Evolutionary conservation across 768 basidiomycete genomes (phyloP), one percentile per base, ranked within the genome.

Genomic region (Tubosaeta brunneosetosa): DNA sequence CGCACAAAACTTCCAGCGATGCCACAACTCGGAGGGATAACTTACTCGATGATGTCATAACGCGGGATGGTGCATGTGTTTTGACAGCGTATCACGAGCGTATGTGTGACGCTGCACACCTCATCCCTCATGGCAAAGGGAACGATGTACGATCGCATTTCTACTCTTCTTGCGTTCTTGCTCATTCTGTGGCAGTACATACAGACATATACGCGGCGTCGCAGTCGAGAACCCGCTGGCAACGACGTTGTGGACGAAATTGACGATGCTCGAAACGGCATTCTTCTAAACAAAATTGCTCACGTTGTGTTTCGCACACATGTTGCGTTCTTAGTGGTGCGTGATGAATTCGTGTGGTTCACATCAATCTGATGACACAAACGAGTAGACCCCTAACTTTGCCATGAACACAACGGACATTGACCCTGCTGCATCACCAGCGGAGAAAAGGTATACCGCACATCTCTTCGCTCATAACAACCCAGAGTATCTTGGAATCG

Each of bases 331-430:
- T 12, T 51, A 7, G 29, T 55, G n/a, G 55, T 55, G 17, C 4
- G 55, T 29, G 10, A 25, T 42, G 13, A 6, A 19, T 12, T 34
- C 12, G 6, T 46, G 14, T 17, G 6, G 41, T n/a, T n/a, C n/a
- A n/a, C n/a, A n/a, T n/a, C n/a, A 25, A 3, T 19, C 17, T 44
- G 38, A 43, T 29, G 26, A 3, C 6, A 13, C 10, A 25, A 25
- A 41, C 13, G 19, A 41, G 9, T 27, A 55, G 53, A 50, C 44
- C 10, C 53, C 53, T 19, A 50, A 50, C 38, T 55, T 55, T 47
- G 53, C 53, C 7, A 46, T 55, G 37, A 27, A 1, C 7, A 51
- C 44, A 32, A 13, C 32, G 0, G 54, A 55, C 14, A 3, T 55
- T 33, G 3, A 47, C n/a, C 22, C 29, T 16, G 37, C 33, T 1